Base-by-base conservation (phyloP, 495 filamentous ascomycete species). In the Bombardia bombarda region DNA sequence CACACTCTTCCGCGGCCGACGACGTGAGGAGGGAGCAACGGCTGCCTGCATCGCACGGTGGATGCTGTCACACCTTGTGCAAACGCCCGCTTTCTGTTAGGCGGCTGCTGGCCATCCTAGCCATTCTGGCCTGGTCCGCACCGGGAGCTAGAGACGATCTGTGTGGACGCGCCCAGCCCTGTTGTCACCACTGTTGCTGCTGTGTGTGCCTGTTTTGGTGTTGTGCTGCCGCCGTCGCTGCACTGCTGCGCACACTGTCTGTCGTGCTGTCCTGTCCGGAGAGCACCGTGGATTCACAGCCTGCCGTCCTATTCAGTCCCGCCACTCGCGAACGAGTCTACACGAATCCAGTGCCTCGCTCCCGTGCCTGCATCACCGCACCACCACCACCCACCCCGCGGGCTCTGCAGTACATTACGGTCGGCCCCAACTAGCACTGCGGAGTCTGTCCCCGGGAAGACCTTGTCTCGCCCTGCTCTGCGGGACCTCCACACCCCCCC, bases 31-130 rank as follows among this genome's bases (percentile, higher is more conserved):
- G 34, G 32, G 38, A 47, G 39, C 23, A 23, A 39, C 59, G 59
- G 59, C 43, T 56, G 39, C 51, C 41, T 60, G 54, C 59, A 51
- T 53, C 45, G 8, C 19, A 23, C 33, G 28, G 41, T 55, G 40
- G 48, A 54, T 40, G 50, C 45, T 49, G 58, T 61, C 42, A 38
- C 45, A 61, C 57, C 25, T 50, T 45, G 45, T 34, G 50, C 58
- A 59, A 51, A 53, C 58, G 19, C 47, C 49, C 43, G 32, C 34
- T 43, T 23, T 38, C 34, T 25, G 36, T 38, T 40, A 16, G 28
- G 26, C 26, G 9, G 9, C 26, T 28, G 26, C 26, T 28, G 9
- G 9, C 26, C 26, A 13, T 7, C 26, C 13, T 16, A 19, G 31
- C 43, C 42, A 12, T 40, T 34, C 38, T 46, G 32, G 34, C 3